Conservation (phyloP, 2,329 filamentous ascomycete species). For the Lecanicillium sp. region DNA sequence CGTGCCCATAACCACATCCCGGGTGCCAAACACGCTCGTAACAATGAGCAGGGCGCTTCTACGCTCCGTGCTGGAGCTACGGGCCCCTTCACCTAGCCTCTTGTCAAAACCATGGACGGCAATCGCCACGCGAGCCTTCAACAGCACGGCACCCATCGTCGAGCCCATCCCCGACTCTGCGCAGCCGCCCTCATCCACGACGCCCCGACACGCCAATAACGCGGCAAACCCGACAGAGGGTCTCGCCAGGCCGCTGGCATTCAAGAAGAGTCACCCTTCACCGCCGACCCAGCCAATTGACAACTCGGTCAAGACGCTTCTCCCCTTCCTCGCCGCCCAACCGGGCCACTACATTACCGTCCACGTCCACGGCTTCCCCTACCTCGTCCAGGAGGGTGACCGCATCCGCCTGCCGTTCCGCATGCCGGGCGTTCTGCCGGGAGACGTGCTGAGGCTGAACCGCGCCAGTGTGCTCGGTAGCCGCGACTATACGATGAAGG, state of each 20-base stretch:
- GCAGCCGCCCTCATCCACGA: conserved; percentile 10
- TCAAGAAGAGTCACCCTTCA: conserved; percentile 31
- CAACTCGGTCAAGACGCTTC: conserved; percentile 50
- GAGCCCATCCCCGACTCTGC: conserved; percentile 24
- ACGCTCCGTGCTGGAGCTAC: conserved; percentile 55
- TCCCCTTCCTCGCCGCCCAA: conserved; percentile 66
- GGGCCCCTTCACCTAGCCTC: conserved; percentile 34
- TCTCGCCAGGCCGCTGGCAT: conserved; percentile 26
- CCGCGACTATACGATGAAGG: conserved; percentile 84
- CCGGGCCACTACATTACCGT: conserved; percentile 70
- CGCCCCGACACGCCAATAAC: conserved; percentile 25
- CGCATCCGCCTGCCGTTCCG: conserved; percentile 69
- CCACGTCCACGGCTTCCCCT: conserved; percentile 72
- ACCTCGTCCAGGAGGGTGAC: conserved; percentile 73
- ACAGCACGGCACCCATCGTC: conserved; percentile 42
- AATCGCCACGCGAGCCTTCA: conserved; percentile 42
- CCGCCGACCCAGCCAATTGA: conserved; percentile 35
- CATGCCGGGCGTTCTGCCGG: conserved; percentile 68
- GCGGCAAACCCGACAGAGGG: conserved; percentile 26
- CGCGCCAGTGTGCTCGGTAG: conserved; percentile 76
- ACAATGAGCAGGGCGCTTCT: conserved; percentile 53
- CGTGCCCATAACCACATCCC: not conserved
- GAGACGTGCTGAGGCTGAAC: conserved; percentile 82
- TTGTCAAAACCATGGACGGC: conserved; percentile 34
- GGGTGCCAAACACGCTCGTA: conserved; percentile 13